A percentile compares a stretch with the other conserved stretches of the same genome.
Evolutionary conservation across 139 green algal species (phyloP).

Genomic region (Chlamydomonas sphaeroides): DNA sequence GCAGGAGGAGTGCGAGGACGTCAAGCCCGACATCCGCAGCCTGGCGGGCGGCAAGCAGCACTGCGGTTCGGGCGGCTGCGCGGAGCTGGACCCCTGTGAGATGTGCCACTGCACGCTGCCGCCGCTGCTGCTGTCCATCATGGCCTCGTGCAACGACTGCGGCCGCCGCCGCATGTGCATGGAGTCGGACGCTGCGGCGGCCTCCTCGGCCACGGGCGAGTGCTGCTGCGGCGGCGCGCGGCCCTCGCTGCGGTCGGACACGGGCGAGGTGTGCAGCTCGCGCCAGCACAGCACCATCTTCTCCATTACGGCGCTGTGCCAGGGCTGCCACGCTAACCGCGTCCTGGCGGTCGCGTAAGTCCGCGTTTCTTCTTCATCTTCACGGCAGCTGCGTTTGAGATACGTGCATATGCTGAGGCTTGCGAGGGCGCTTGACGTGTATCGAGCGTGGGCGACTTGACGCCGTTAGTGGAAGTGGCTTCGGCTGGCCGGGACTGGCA

Average conservation of each 20-base stretch:
- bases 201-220: neutral
- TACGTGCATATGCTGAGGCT: too few relatives aligned
- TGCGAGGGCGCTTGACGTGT: too few relatives aligned
- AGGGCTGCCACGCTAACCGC: constrained; percentile 64
- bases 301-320: constrained; percentile 65
- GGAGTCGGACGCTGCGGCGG: neutral
- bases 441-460: too few relatives aligned
- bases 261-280: constrained; percentile 31
- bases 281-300: constrained; percentile 50
- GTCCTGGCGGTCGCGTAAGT: constrained; percentile 19
- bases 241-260: neutral
- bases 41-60: neutral
- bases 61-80: neutral
- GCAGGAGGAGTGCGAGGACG: constrained; percentile 14
- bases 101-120: constrained; percentile 61
- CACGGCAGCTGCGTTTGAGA: too few relatives aligned
- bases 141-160: constrained; percentile 57
- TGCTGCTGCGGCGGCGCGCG: constrained; percentile 8
- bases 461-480: too few relatives aligned
- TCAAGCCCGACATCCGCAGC: neutral
- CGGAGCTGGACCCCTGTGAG: constrained; percentile 58
- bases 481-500: too few relatives aligned
- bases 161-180: constrained; percentile 52
- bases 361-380: too few relatives aligned
- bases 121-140: constrained; percentile 66